Evolutionary conservation across 106 monocot species (phyloP).

Genomic region (Narthecium ossifragum): DNA sequence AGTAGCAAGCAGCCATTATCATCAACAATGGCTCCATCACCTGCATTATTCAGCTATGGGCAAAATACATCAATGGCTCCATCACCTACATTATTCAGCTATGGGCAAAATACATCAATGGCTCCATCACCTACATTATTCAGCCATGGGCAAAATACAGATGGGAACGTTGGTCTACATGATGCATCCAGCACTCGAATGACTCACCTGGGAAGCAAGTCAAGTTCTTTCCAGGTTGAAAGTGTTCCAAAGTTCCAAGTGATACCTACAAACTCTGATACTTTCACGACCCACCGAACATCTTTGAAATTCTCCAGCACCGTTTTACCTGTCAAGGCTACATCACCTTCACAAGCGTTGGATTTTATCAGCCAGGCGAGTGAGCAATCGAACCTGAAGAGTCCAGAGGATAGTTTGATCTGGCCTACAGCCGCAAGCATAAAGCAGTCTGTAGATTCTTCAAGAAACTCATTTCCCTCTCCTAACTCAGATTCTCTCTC

Average conservation of each 20-base stretch:
- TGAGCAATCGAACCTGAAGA: slow-evolving; percentile 12
- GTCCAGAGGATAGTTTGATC: slow-evolving; percentile 6
- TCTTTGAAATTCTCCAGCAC: slow-evolving; percentile 8
- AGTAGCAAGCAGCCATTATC: slow-evolving; percentile 14
- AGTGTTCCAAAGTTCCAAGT: slow-evolving; percentile 4
- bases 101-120: not conserved
- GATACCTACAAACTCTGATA: slow-evolving; percentile 10
- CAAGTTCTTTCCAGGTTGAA: slow-evolving; percentile 11
- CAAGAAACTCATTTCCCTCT: not conserved
- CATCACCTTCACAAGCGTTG: not conserved
- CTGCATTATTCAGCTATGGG: slow-evolving; percentile 11
- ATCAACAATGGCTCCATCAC: slow-evolving; percentile 9
- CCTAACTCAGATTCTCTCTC: slow-evolving; percentile 12
- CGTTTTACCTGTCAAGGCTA: slow-evolving; percentile 12
- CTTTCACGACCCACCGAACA: slow-evolving; percentile 4
- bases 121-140: slow-evolving; percentile 13
- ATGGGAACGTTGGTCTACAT: slow-evolving; percentile 14
- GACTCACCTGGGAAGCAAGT: not conserved
- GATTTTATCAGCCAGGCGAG: slow-evolving; percentile 13
- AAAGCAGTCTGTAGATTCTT: slow-evolving; percentile 6
- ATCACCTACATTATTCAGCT: slow-evolving; percentile 17
- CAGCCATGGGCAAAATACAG: slow-evolving; percentile 5
- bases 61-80: not conserved
- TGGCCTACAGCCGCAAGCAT: not conserved
- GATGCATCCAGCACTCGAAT: slow-evolving; percentile 6